Evolutionary conservation across 73 alveolate genomes (phyloP), one percentile per base, ranked within the genome.

Genomic region (Tetrahymena borealis): DNA sequence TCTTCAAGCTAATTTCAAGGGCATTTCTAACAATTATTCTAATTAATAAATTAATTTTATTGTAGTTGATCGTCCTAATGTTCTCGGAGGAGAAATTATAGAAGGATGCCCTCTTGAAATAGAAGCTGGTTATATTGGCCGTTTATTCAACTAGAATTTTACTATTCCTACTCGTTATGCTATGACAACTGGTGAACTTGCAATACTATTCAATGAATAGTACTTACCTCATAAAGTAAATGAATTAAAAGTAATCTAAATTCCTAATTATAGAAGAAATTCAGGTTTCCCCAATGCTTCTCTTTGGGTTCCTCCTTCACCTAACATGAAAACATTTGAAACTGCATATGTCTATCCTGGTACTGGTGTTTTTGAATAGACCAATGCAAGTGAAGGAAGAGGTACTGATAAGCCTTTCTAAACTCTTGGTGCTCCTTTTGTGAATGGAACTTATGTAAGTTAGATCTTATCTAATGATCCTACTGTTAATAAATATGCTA

Each of bases 331-430:
- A 39, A 93, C 95, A 11, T 32, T 78, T 32, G 92, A 93, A 16
- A 93, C 95, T 33, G 95, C 95, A 16, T 79, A 42, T 18, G 95
- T 93, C 31, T 93, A 93, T 37, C 95, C 95, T 33, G 95, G 95
- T 7, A 79, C 91, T 32, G 95, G 95, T 32, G 78, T 93, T 8
- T 93, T 93, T 90, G 95, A 93, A 85, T 91, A 92, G 15, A 93
- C 95, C n/a, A 92, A 93, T 85, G 32, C 43, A 13, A 93, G 95
- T n/a, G 95, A 93, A 93, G 95, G 95, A 28, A 93, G 95, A 85
- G 95, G 95, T 38, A 93, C 95, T 92, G 78, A 91, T n/a, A 91
- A 92, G n/a, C 95, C 95, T n/a, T 93, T 93, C 78, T 91, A 93
- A 85, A 93, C 38, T 7, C 32, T 93, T 31, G 95, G 95, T n/a